Conservation (phyloP, 257 asterid genomes). For the Buddleja alternifolia region DNA sequence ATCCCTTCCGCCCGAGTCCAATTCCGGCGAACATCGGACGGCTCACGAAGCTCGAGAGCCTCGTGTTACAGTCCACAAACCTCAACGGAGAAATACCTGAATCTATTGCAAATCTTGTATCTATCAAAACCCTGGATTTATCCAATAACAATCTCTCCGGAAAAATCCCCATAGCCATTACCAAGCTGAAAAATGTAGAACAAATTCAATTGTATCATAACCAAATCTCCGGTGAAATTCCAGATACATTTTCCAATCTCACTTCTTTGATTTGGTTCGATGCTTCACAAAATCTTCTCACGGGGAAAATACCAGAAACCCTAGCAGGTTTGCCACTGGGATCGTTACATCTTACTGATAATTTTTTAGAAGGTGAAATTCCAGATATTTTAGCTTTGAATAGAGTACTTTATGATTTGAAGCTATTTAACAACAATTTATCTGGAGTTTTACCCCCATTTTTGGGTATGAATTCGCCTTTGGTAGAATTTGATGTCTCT, state of each 20-base stretch:
- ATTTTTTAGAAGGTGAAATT: slow-evolving; percentile 60
- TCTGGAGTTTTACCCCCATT: slow-evolving; percentile 59
- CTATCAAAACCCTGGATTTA: slow-evolving; percentile 52
- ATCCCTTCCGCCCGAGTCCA: slow-evolving; percentile 56
- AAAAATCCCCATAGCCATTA: slow-evolving; percentile 57
- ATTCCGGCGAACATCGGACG: slow-evolving; percentile 65
- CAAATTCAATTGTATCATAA: slow-evolving; percentile 48
- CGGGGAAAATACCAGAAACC: slow-evolving; percentile 68
- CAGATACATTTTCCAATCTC: slow-evolving; percentile 61
- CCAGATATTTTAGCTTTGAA: slow-evolving; percentile 55
- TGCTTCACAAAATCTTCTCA: slow-evolving; percentile 64
- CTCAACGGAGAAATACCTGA: slow-evolving; percentile 65
- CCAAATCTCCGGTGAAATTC: slow-evolving; percentile 64
- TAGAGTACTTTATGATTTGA: slow-evolving; percentile 46
- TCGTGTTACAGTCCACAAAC: slow-evolving; percentile 39
- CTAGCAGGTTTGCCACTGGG: slow-evolving; percentile 52
- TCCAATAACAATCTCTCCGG: slow-evolving; percentile 56
- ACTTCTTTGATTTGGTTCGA: slow-evolving; percentile 57
- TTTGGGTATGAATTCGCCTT: slow-evolving; percentile 69
- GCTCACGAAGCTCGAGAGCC: slow-evolving; percentile 53
- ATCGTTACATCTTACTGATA: slow-evolving; percentile 64
- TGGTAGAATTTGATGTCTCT: slow-evolving; percentile 68
- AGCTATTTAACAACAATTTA: slow-evolving; percentile 64
- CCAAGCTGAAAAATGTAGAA: slow-evolving; percentile 39
- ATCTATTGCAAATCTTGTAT: slow-evolving; percentile 55